Base-by-base conservation (phyloP, 2,329 filamentous ascomycete species). In the Diaporthe nobilis region DNA sequence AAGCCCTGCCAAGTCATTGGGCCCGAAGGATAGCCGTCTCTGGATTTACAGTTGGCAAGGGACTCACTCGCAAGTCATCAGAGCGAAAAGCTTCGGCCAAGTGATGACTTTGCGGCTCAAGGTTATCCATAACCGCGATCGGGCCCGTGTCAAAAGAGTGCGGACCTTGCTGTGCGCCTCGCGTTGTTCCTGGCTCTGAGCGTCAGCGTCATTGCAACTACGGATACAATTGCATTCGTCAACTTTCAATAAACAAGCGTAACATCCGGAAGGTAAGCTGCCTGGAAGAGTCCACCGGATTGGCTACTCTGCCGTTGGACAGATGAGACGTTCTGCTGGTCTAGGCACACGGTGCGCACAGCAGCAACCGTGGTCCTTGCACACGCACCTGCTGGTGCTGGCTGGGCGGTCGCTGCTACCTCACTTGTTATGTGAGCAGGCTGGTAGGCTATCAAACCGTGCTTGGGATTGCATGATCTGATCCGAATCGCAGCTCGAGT, bases 261-360 rank as follows among this genome's bases (percentile, higher is more conserved):
- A 37, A 55, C 71, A 73, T 63, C 71, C 47, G 71, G 71, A 73
- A 73, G 58, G 61, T 55, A 73, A 71, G 71, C 47, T 65, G 39
- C 49, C 44, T 55, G 20, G 20, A 73, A 47, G 58, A 25, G 31
- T 53, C 47, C 25, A 15, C 58, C 47, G 58, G 71, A 65, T 73
- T 73, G 71, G 58, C 71, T 47, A 42, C 47, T 65, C 15, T 37
- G 28, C 37, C 39, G 71, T 65, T 49, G 58, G 34, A 65, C 71
- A 57, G 37, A 61, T 65, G 39, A 70, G 47, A 55, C 49, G 34
- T 70, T 47, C 34, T 37, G 65, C 49, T 55, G 34, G 47, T 37
- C 47, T 70, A 70, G 65, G 65, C 58, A 73, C 71, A 65, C 44
- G 71, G 55, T 63, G 71, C 58, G 58, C 44, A 72, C 25, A 49